Base-by-base conservation (phyloP, 1,139 yeast species). In the Taiozyma sp. region DNA sequence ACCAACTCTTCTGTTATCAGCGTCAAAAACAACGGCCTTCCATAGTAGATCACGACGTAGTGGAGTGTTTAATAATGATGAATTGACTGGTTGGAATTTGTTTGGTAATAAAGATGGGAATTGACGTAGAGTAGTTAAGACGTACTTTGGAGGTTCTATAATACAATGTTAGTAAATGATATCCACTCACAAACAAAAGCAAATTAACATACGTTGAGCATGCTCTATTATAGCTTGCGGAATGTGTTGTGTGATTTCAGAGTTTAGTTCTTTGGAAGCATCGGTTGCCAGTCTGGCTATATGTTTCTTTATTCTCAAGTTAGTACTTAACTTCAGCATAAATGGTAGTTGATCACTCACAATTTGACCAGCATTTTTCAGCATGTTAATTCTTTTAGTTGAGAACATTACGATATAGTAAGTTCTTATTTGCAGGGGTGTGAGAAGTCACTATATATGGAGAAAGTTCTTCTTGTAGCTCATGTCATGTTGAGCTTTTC, bases 11-110 rank as follows among this genome's bases (percentile, higher is more conserved):
- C 84, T 84, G 56, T 81, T 82, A 65, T 95, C 97, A 43, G 93
- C 88, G 73, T 93, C 99, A 73, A 77, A 90, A 2, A 89, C 89
- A 22, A 89, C 97, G 1, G 98, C 97, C 65, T 85, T 83, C 97
- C 98, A 93, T 56, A 93, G 78, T 38, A 92, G 70, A 70, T 93
- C 99, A 70, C 96, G 83, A 71, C 99, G 84, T 53, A 88, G 69
- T 42, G 96, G 96, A 38, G 78, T 75, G 53, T 84, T 84, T 50
- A 93, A 73, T 47, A 91, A 78, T 24, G 75, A 65, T 6, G 85
- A 70, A 43, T 96, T 87, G 41, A 91, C 83, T 27, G 97, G 95
- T 52, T 87, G 78, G 60, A 87, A 80, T 30, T 81, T 69, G 48
- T 79, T 77, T 40, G 99, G 99, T 68, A 90, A 96, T 53, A 93